Evolutionary conservation across 2,329 filamentous ascomycete genomes (phyloP).

Genomic region (Neofusicoccum laricinum): DNA sequence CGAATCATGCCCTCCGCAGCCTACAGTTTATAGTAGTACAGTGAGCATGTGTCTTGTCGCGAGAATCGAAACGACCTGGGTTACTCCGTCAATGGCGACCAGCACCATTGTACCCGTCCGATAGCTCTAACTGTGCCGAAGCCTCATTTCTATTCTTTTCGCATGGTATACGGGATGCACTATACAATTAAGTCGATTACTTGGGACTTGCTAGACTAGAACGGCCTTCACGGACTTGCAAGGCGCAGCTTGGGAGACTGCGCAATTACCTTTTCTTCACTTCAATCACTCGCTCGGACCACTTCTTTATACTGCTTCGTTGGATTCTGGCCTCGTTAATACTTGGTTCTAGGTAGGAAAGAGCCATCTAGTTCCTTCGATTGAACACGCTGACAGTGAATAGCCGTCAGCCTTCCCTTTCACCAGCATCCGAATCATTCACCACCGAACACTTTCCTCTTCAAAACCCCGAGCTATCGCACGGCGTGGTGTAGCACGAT

Average conservation of each 20-base stretch:
- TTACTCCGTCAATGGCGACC: not conserved
- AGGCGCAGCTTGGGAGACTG: too few relatives aligned
- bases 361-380: too few relatives aligned
- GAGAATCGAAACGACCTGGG: not conserved
- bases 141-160: not conserved
- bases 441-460: too few relatives aligned
- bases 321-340: too few relatives aligned
- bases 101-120: not conserved
- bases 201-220: not conserved
- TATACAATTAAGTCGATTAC: not conserved
- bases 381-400: too few relatives aligned
- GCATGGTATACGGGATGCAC: not conserved
- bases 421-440: too few relatives aligned
- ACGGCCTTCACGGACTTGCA: too few relatives aligned
- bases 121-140: not conserved
- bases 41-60: not conserved
- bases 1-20: not conserved
- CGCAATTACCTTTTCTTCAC: not conserved
- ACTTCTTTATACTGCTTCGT: too few relatives aligned
- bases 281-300: not conserved
- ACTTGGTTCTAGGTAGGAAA: too few relatives aligned
- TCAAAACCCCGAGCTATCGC: too few relatives aligned
- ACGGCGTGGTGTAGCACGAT: too few relatives aligned
- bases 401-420: too few relatives aligned
- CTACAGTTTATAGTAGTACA: not conserved